Evolutionary conservation across 768 basidiomycete species (phyloP).

Genomic region (Trametes gibbosa): DNA sequence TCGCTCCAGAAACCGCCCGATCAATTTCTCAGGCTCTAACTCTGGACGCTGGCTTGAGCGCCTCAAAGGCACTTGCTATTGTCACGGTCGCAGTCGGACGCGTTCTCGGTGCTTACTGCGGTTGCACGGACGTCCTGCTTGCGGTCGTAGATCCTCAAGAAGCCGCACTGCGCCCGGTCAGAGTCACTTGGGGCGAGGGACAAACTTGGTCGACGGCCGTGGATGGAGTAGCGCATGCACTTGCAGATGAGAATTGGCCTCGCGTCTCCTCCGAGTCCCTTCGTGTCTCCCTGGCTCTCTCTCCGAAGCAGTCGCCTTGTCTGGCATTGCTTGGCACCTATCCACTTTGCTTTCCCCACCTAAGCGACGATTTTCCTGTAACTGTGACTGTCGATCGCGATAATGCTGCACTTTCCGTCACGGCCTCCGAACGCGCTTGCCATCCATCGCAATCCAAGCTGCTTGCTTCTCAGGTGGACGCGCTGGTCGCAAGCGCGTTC

Average conservation of each 20-base stretch:
- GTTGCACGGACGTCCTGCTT: constrained; percentile 13
- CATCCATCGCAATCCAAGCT: constrained; percentile 15
- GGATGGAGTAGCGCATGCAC: background rate
- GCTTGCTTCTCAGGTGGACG: constrained; percentile 12
- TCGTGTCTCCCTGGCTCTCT: constrained; percentile 7
- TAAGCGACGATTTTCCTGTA: background rate
- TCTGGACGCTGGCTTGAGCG: background rate
- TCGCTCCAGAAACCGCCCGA: constrained; percentile 10
- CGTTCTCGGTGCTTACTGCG: constrained; percentile 20
- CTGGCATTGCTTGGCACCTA: constrained; percentile 11
- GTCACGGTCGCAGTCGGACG: constrained; percentile 11
- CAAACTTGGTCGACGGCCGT: constrained; percentile 7
- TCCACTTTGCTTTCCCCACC: background rate
- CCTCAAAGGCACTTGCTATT: background rate
- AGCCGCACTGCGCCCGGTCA: constrained; percentile 9
- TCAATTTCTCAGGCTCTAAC: constrained; percentile 7
- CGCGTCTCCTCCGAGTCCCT: constrained; percentile 1
- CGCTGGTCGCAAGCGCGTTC: constrained; percentile 4
- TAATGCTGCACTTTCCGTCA: constrained; percentile 5
- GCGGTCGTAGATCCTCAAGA: background rate
- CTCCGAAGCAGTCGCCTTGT: constrained; percentile 15
- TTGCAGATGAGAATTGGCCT: constrained; percentile 1
- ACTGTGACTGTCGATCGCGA: background rate
- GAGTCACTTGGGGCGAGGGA: constrained; percentile 10
- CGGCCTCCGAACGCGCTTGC: constrained; percentile 8